phyloP scores from a whole-genome alignment of 441 rosid species.

The Monsonia emarginata region DNA sequence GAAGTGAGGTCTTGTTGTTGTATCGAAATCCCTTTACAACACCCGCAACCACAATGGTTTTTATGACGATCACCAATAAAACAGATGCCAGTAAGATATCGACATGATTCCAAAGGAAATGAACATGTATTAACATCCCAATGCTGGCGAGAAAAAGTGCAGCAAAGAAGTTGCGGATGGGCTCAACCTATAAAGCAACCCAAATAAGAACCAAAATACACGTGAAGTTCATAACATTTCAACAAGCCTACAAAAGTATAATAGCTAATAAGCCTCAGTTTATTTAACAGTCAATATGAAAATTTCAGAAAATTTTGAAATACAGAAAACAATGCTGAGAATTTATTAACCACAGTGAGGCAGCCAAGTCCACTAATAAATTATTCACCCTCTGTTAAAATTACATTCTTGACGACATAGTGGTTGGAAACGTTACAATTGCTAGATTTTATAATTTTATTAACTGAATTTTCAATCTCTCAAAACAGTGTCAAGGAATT shows the following conservation, averaged over 20 bases:
- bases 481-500: background rate
- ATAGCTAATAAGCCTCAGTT: background rate
- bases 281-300: background rate
- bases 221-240: background rate
- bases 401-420: background rate
- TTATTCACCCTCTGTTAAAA: background rate
- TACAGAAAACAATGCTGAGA: background rate
- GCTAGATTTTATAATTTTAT: background rate
- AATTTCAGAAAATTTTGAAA: background rate
- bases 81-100: slow-evolving; percentile 90
- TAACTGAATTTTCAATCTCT: background rate
- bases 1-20: slow-evolving; percentile 83
- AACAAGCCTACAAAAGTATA: background rate
- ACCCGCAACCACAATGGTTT: slow-evolving; percentile 60
- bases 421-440: background rate
- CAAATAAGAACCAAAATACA: slow-evolving; percentile 1
- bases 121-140: slow-evolving; percentile 91
- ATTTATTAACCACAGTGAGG: background rate
- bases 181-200: slow-evolving; percentile 61
- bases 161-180: slow-evolving; percentile 93
- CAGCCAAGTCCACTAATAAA: background rate
- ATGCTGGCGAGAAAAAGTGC: slow-evolving; percentile 97
- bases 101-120: slow-evolving; percentile 90
- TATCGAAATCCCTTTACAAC: slow-evolving; percentile 92
- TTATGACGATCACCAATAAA: slow-evolving; percentile 70